Percentiles rank a stretch among this genome's conserved stretches.
Evolutionary conservation across 371 early-diverging fungal genomes (phyloP).

Genomic region (Umbelopsis sp.): DNA sequence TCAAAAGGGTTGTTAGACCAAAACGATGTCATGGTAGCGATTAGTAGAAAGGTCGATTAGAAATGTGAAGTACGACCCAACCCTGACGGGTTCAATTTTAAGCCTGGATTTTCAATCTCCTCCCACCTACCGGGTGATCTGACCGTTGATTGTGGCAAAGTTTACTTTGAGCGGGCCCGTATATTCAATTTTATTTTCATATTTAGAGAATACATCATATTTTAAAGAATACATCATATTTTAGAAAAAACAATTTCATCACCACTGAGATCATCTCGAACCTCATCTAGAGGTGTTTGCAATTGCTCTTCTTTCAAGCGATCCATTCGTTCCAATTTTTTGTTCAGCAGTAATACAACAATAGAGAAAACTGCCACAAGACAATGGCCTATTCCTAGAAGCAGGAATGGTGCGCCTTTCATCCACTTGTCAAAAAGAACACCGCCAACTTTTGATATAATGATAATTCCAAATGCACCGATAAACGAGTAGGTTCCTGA

Average conservation of each 20-base stretch:
- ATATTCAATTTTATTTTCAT: background rate
- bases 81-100: too few species aligned
- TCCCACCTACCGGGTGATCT: too few species aligned
- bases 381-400: conserved; percentile 58
- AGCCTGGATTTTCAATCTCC: too few species aligned
- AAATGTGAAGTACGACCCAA: too few species aligned
- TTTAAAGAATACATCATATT: background rate
- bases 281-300: background rate
- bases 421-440: conserved; percentile 64
- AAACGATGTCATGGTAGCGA: conserved; percentile 35
- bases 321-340: background rate
- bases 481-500: conserved; percentile 72
- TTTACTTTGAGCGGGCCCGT: too few species aligned
- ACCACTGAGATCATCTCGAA: background rate
- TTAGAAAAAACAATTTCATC: background rate
- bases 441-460: conserved; percentile 61
- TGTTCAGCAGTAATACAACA: conserved; percentile 15
- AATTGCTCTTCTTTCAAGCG: background rate
- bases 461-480: conserved; percentile 61
- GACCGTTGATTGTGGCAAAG: too few species aligned
- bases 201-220: background rate
- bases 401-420: conserved; percentile 64
- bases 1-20: conserved; percentile 48
- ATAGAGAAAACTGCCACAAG: conserved; percentile 32
- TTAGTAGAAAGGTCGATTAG: too few species aligned